Percentiles rank a stretch among this genome's conserved stretches.
Conservation (phyloP, 2,329 filamentous ascomycete genomes). For the Hirsutella minnesotensis region DNA sequence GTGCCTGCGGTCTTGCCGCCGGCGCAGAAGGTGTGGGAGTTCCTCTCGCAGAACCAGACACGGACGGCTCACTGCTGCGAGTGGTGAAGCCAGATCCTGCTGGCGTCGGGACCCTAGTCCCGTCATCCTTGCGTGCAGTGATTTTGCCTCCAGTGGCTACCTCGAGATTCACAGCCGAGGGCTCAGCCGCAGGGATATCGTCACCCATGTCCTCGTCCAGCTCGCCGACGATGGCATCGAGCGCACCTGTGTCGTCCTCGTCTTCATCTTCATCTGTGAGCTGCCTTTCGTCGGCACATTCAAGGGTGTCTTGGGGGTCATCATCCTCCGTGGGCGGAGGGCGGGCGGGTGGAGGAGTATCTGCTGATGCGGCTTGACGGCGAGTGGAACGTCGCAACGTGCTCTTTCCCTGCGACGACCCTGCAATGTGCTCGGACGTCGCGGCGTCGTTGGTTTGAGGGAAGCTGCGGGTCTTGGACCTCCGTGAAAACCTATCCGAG, state of each 20-base stretch:
- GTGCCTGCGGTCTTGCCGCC: constrained; percentile 40
- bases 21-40: constrained; percentile 39
- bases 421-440: constrained; percentile 32
- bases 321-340: constrained; percentile 48
- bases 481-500: constrained; percentile 29
- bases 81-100: constrained; percentile 39
- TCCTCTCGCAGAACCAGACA: constrained; percentile 22
- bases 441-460: constrained; percentile 26
- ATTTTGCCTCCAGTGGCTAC: constrained; percentile 78
- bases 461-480: constrained; percentile 35
- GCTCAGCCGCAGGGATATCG: constrained; percentile 52
- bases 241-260: constrained; percentile 50
- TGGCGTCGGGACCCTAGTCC: constrained; percentile 74
- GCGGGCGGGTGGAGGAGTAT: constrained; percentile 37
- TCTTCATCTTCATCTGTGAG: constrained; percentile 62
- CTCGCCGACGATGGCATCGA: constrained; percentile 85
- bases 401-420: constrained; percentile 44
- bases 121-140: constrained; percentile 84
- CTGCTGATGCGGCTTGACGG: constrained; percentile 40
- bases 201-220: constrained; percentile 76
- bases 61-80: constrained; percentile 27
- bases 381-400: constrained; percentile 51
- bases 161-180: constrained; percentile 84
- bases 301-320: constrained; percentile 57
- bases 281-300: constrained; percentile 87